phyloP scores from a whole-genome alignment of 352 stramenopile genomes.

The Phytophthora pisi region DNA sequence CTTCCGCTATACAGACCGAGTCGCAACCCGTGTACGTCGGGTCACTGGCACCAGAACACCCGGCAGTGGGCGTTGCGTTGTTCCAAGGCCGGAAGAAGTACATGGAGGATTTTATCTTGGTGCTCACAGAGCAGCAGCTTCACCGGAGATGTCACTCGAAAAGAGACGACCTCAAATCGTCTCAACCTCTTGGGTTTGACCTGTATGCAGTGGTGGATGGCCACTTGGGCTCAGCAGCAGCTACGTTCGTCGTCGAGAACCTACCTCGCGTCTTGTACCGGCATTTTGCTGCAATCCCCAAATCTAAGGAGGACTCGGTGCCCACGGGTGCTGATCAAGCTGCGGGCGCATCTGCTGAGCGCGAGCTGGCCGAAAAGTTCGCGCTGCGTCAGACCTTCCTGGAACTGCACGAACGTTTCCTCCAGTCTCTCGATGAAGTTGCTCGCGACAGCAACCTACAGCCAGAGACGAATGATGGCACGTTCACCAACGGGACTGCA shows the following conservation, averaged over 20 bases:
- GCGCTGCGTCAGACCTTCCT: slow-evolving; percentile 77
- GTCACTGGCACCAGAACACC: slow-evolving; percentile 3
- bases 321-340: background rate
- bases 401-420: slow-evolving; percentile 67
- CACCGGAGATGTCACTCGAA: slow-evolving; percentile 4
- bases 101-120: slow-evolving; percentile 91
- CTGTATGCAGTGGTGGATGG: slow-evolving; percentile 96
- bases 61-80: slow-evolving; percentile 49
- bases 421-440: slow-evolving; percentile 35
- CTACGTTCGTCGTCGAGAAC: slow-evolving; percentile 75
- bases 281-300: slow-evolving; percentile 39
- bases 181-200: slow-evolving; percentile 53
- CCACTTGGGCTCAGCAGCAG: slow-evolving; percentile 91
- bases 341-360: slow-evolving; percentile 20
- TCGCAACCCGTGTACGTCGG: slow-evolving; percentile 20
- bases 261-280: slow-evolving; percentile 39
- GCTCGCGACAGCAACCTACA: slow-evolving; percentile 7
- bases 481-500: slow-evolving; percentile 21
- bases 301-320: slow-evolving; percentile 4
- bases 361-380: slow-evolving; percentile 53
- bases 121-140: slow-evolving; percentile 39
- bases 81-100: slow-evolving; percentile 93
- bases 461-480: slow-evolving; percentile 1
- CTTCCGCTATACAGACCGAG: slow-evolving; percentile 29
- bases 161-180: background rate